A percentile compares a stretch with the other conserved stretches of the same genome.
phyloP scores from a whole-genome alignment of 768 basidiomycete genomes.

The Macrolepiota albuminosa region DNA sequence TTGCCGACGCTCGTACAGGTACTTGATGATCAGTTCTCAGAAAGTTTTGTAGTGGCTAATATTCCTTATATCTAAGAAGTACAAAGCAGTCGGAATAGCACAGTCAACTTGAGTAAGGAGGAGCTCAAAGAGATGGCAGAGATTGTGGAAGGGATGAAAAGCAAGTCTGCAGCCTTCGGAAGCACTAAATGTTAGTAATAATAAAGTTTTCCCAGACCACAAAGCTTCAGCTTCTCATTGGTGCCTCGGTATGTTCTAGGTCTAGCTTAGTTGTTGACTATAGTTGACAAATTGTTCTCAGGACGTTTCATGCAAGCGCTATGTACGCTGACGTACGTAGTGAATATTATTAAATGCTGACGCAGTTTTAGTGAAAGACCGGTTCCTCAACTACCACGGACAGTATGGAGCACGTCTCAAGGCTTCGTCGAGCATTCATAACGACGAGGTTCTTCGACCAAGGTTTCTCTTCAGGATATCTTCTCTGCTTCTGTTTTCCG shows the following conservation, averaged over 20 bases:
- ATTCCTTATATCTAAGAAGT: neutral
- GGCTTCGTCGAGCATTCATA: conserved; percentile 21
- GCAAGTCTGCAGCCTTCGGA: neutral
- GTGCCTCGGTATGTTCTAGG: conserved; percentile 7
- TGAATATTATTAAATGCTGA: neutral
- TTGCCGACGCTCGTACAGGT: conserved; percentile 11
- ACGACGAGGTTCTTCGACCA: conserved; percentile 9
- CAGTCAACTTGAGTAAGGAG: conserved; percentile 5
- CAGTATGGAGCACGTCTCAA: conserved; percentile 38
- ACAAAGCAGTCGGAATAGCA: conserved; percentile 1
- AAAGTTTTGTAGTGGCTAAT: neutral
- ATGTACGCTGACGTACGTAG: neutral
- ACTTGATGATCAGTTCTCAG: neutral
- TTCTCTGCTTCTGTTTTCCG: conserved; percentile 38
- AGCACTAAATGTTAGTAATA: neutral
- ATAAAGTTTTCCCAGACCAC: neutral
- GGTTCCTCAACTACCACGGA: conserved; percentile 39
- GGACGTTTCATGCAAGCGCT: conserved; percentile 4
- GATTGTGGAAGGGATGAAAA: conserved; percentile 8
- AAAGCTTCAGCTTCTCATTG: conserved; percentile 2
- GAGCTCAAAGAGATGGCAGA: conserved; percentile 11
- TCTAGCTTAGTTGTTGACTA: neutral
- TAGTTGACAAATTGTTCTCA: neutral
- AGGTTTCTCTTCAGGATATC: conserved; percentile 41
- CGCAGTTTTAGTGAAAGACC: conserved; percentile 9